A percentile compares a stretch with the other conserved stretches of the same genome.
Evolutionary conservation across 2,329 filamentous ascomycete species (phyloP).

Genomic region (Alternaria gansuensis): DNA sequence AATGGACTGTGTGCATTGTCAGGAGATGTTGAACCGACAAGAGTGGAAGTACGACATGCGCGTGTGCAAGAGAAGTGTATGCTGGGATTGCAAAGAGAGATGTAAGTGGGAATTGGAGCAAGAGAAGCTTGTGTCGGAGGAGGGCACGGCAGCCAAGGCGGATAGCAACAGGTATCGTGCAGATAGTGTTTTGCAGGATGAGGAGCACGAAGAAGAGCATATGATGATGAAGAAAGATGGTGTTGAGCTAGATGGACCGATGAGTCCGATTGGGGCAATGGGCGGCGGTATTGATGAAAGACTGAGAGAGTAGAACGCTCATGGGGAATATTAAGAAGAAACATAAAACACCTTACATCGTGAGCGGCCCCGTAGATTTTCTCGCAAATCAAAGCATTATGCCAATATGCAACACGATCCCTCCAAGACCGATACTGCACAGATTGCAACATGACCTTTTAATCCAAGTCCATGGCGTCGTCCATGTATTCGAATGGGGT

Average conservation of each 20-base stretch:
- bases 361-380: background rate
- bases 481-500: conserved; percentile 47
- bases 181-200: conserved; percentile 45
- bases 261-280: conserved; percentile 28
- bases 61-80: conserved; percentile 46
- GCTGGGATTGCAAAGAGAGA: conserved; percentile 48
- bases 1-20: conserved; percentile 45
- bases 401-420: background rate
- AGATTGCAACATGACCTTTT: background rate
- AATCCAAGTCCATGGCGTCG: conserved; percentile 51
- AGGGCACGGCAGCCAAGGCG: conserved; percentile 1
- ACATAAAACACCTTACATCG: background rate
- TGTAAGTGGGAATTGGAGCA: conserved; percentile 41
- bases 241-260: conserved; percentile 28
- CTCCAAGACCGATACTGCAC: background rate
- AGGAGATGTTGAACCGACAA: conserved; percentile 45
- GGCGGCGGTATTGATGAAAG: conserved; percentile 36
- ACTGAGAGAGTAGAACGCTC: background rate
- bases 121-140: background rate
- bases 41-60: conserved; percentile 51
- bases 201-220: conserved; percentile 27
- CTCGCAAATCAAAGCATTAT: background rate
- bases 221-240: conserved; percentile 37
- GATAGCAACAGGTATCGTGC: conserved; percentile 40
- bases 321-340: background rate